These are phyloP conservation scores for Diplotaxis tenuifolia DNA, from an alignment of 345 rosid species.

Conservation along the genomic window DNA sequence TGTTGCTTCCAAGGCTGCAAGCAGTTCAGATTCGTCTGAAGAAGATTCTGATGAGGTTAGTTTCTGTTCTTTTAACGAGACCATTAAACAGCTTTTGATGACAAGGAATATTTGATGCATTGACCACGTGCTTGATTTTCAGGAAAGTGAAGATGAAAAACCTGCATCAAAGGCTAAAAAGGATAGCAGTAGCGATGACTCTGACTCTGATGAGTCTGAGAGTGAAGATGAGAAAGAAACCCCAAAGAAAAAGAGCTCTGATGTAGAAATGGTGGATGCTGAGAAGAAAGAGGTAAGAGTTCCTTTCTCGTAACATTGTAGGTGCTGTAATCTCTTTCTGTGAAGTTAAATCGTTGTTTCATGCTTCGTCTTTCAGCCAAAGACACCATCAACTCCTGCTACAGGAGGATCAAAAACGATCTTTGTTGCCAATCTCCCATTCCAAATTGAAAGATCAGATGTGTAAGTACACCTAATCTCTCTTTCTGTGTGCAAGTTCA, in stretches of 20 bases:
- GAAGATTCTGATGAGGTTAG: slow-evolving; percentile 41
- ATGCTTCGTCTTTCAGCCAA: slow-evolving; percentile 45
- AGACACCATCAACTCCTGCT: slow-evolving; percentile 58
- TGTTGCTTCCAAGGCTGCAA: slow-evolving; percentile 34
- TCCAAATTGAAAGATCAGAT: slow-evolving; percentile 50
- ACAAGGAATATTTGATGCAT: not conserved
- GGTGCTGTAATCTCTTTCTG: not conserved
- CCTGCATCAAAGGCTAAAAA: slow-evolving; percentile 48
- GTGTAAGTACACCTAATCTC: slow-evolving; percentile 46
- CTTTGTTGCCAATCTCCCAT: slow-evolving; percentile 75
- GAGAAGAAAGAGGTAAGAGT: slow-evolving; percentile 32
- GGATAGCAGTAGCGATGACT: slow-evolving; percentile 53
- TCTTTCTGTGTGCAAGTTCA: not conserved
- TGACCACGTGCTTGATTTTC: not conserved
- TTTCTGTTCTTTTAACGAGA: not conserved
- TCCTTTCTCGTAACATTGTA: not conserved
- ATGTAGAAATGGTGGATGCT: slow-evolving; percentile 66
- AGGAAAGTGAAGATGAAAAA: slow-evolving; percentile 52
- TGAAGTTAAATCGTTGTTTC: not conserved
- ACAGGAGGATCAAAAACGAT: slow-evolving; percentile 57
- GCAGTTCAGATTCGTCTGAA: slow-evolving; percentile 35
- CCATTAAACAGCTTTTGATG: not conserved
- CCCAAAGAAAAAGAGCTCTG: slow-evolving; percentile 53
- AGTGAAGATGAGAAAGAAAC: slow-evolving; percentile 58
- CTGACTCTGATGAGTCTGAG: slow-evolving; percentile 44